Evolutionary conservation across 2,329 filamentous ascomycete species (phyloP).

Genomic region (Claviceps pusilla): DNA sequence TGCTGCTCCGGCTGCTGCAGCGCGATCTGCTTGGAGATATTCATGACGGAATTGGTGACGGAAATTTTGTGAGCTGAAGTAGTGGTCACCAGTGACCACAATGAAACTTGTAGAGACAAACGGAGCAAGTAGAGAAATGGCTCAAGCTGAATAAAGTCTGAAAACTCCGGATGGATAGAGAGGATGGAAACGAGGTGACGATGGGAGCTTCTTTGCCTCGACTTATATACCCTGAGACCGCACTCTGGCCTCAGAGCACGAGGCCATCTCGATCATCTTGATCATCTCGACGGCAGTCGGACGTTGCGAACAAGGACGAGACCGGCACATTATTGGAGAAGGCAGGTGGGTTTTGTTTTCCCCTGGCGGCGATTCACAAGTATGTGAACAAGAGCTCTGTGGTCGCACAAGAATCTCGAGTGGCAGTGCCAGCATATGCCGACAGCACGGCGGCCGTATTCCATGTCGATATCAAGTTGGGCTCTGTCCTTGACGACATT

Average conservation of each 20-base stretch:
- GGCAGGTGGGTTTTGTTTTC: background rate
- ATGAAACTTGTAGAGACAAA: background rate
- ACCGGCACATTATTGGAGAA: background rate
- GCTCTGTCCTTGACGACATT: too few relatives aligned
- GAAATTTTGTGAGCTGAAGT: background rate
- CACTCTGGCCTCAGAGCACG: background rate
- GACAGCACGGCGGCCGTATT: too few relatives aligned
- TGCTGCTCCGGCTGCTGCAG: background rate
- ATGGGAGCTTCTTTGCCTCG: background rate
- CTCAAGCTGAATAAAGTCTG: background rate
- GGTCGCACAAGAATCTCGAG: background rate
- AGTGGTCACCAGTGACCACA: background rate
- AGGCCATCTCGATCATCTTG: background rate
- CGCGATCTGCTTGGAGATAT: conserved; percentile 2
- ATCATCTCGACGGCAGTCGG: background rate
- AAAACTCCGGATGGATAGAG: too few relatives aligned
- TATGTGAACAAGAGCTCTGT: background rate
- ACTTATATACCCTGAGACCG: background rate
- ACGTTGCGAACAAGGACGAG: background rate
- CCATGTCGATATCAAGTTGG: too few relatives aligned
- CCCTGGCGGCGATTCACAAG: background rate
- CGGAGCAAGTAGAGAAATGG: background rate
- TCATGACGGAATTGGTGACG: conserved; percentile 3
- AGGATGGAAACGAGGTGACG: background rate
- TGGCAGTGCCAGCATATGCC: background rate